Evolutionary conservation across 805 yeast genomes (phyloP).

Genomic region (Barnettozyma salicaria): DNA sequence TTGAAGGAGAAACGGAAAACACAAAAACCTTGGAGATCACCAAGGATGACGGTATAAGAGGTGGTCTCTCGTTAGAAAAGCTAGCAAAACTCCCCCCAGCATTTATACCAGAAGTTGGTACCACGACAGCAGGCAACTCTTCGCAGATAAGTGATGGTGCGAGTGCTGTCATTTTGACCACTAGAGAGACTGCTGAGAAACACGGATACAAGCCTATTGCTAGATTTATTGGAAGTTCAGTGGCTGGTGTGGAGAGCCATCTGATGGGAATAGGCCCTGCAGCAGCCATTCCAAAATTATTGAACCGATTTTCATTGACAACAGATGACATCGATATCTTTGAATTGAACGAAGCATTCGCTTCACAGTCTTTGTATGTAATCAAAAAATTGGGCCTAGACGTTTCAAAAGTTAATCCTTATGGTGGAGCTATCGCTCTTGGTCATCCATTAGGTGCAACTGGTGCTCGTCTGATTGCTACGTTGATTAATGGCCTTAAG

Average conservation of each 20-base stretch:
- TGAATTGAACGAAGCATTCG: constrained; percentile 5
- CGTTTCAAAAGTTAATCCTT: constrained; percentile 2
- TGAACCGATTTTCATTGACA: constrained; percentile 50
- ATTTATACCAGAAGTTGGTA: constrained; percentile 57
- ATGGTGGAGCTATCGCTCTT: constrained; percentile 4
- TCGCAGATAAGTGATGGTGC: constrained; percentile 94
- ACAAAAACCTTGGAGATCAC: constrained; percentile 44
- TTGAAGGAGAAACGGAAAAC: constrained; percentile 43
- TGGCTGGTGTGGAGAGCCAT: constrained; percentile 90
- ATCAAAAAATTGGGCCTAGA: neutral
- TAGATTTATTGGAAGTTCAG: constrained; percentile 64
- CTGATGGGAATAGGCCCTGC: constrained; percentile 97
- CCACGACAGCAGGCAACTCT: constrained; percentile 89
- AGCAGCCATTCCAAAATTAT: constrained; percentile 76
- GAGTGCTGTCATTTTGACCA: constrained; percentile 75
- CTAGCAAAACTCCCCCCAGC: constrained; percentile 75
- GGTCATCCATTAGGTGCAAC: constrained; percentile 6
- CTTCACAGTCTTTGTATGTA: constrained; percentile 1
- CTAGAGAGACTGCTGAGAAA: constrained; percentile 73
- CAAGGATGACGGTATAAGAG: constrained; percentile 79
- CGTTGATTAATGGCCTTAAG: constrained; percentile 31
- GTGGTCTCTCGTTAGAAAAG: constrained; percentile 69
- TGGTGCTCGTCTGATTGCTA: constrained; percentile 35
- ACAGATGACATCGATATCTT: constrained; percentile 60
- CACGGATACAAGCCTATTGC: constrained; percentile 64